A percentile compares a stretch with the other conserved stretches of the same genome.
These are phyloP conservation scores for Cnidoscolus chayamansa DNA, from an alignment of 441 rosid species.

Conservation along the genomic window DNA sequence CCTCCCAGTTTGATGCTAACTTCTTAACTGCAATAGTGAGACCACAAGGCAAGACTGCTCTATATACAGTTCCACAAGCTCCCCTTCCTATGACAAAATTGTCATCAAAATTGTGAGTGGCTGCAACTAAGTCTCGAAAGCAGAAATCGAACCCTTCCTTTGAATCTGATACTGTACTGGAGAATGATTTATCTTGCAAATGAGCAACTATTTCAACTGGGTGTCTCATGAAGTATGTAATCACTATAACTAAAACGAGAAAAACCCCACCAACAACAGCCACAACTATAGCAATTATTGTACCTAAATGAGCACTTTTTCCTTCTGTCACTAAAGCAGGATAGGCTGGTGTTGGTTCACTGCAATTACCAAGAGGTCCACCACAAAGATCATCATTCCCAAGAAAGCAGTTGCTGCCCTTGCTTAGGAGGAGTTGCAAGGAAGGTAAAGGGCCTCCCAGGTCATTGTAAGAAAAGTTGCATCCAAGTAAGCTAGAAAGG, in stretches of 20 bases:
- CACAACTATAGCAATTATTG: slow-evolving; percentile 57
- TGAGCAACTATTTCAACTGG: slow-evolving; percentile 43
- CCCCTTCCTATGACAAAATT: slow-evolving; percentile 74
- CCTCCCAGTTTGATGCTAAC: slow-evolving; percentile 73
- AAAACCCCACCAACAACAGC: slow-evolving; percentile 73
- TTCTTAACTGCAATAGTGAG: slow-evolving; percentile 74
- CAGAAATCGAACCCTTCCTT: slow-evolving; percentile 68
- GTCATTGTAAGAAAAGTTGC: slow-evolving; percentile 85
- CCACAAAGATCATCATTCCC: slow-evolving; percentile 81
- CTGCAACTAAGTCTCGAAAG: slow-evolving; percentile 59
- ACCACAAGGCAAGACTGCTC: slow-evolving; percentile 61
- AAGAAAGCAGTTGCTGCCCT: slow-evolving; percentile 49
- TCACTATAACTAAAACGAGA: slow-evolving; percentile 52
- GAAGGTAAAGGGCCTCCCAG: slow-evolving; percentile 68
- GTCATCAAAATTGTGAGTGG: slow-evolving; percentile 70
- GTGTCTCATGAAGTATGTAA: slow-evolving; percentile 55
- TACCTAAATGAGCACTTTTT: slow-evolving; percentile 36
- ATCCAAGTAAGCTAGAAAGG: slow-evolving; percentile 66
- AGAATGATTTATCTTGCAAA: slow-evolving; percentile 40
- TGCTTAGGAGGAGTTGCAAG: slow-evolving; percentile 42
- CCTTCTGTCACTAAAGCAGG: slow-evolving; percentile 13
- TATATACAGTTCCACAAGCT: slow-evolving; percentile 88
- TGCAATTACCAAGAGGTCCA: slow-evolving; percentile 52
- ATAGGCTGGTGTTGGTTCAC: slow-evolving; percentile 30
- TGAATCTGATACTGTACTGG: slow-evolving; percentile 52